Conservation (phyloP, 768 basidiomycete species). For the Lactarius evosmus region DNA sequence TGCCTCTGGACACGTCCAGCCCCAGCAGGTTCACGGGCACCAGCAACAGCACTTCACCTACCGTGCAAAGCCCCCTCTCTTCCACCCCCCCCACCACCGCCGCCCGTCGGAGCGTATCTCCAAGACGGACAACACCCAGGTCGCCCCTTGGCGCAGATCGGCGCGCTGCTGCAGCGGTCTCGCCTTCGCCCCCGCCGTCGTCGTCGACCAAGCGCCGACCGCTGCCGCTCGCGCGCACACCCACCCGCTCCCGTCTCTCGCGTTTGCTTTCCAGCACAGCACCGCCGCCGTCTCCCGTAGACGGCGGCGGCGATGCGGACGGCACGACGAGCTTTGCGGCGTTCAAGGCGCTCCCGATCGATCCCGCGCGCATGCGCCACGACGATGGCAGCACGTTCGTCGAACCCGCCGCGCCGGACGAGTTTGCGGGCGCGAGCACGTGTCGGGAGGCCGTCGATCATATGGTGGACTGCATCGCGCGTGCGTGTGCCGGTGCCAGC, state of each 20-base stretch:
- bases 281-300: slow-evolving; percentile 29
- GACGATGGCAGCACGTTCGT: slow-evolving; percentile 44
- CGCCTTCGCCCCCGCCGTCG: slow-evolving; percentile 17
- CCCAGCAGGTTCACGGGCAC: slow-evolving; percentile 1
- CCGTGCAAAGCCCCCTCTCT: slow-evolving; percentile 3
- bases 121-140: background rate
- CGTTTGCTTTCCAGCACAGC: slow-evolving; percentile 40
- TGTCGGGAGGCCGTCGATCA: slow-evolving; percentile 76
- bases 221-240: slow-evolving; percentile 25
- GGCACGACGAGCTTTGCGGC: slow-evolving; percentile 58
- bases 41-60: background rate
- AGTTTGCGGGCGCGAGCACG: slow-evolving; percentile 55
- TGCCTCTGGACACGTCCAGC: background rate
- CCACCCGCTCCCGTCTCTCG: slow-evolving; percentile 31
- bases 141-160: too few relatives aligned
- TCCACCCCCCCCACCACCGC: too few relatives aligned
- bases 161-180: background rate
- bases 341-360: slow-evolving; percentile 78
- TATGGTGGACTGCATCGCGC: slow-evolving; percentile 66
- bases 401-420: slow-evolving; percentile 50
- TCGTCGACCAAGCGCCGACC: slow-evolving; percentile 14
- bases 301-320: slow-evolving; percentile 22
- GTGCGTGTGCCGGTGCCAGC: slow-evolving; percentile 65
- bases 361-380: slow-evolving; percentile 50
- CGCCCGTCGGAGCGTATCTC: background rate